Base-by-base conservation (phyloP, 768 basidiomycete genomes). In the Dentipellis sp. region DNA sequence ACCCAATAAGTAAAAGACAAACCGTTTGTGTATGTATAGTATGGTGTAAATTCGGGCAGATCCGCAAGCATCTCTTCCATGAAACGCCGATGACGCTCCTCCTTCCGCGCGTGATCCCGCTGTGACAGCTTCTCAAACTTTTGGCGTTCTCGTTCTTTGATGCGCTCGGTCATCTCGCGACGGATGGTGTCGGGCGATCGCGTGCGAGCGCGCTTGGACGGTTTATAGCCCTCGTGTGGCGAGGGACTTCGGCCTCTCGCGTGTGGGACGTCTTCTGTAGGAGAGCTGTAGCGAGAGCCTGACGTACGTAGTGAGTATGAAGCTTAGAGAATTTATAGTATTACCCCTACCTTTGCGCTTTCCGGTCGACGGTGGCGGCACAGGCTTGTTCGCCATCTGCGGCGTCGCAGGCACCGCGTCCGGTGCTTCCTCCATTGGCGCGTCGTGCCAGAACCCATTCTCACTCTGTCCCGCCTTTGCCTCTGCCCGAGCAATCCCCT, bases 121-220 rank as follows among this genome's bases (percentile, higher is more conserved):
- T 52, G 54, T 35, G 50, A 56, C 56, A 76, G 63, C 50, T 75
- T 72, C 14, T 72, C 64, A 46, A 67, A 68, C 58, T 76, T 78
- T 56, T 68, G 72, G 53, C 69, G 74, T 55, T 78, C 74, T 14
- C 76, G 71, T 52, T 71, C 72, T 3, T 59, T 56, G 39, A 69
- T 70, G 49, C 70, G 74, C 10, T 70, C 65, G 35, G 71, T 70
- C 3, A 75, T 55, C 34, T 69, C 70, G n/a, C 70, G 75, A 60
- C 70, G 72, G 17, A 67, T 63, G 45, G 70, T 61, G 35, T 65
- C 63, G 14, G 79, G 79, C 21, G 83, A 77, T 1, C 69, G 63
- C 0, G 75, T 82, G 53, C 84, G 75, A 23, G 73, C 72, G 12
- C 82, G 77, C 64, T 86, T 85, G 19, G 64, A 62, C 10, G 61